Evolutionary conservation across 2,329 filamentous ascomycete genomes (phyloP), one percentile per base, ranked within the genome.

Genomic region (Tympanopsis confertula): DNA sequence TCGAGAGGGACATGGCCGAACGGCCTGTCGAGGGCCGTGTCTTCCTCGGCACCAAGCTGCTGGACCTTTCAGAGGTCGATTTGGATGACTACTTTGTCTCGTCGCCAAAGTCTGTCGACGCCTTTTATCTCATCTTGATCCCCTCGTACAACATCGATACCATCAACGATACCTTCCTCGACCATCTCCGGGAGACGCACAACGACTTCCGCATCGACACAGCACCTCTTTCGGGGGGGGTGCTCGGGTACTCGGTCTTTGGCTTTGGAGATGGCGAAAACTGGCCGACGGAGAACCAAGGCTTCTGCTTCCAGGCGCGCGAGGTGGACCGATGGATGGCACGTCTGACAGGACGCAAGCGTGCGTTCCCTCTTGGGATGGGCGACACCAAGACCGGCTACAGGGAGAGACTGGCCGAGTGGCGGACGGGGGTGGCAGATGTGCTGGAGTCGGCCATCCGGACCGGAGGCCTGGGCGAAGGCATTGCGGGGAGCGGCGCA

Each of bases 131-230:
- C 29, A 69, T 96, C 39, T 62, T 96, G 26, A 59, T 95, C 3
- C 91, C 89, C 0, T 88, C 84, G 44, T 96, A 95, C 65, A 93
- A 96, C 52, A 94, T 95, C 50, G 89, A 95, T 51, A 89, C 85
- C 5, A 83, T 93, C 46, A 76, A 94, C 47, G 83, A 88, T 51
- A 89, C 77, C 13, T 88, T 96, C 55, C 66, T 96, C 18, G 78
- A 86, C 45, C 86, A 94, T 55, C 63, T 98, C 4, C 71, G 83
- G 53, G 89, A 98, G 56, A 96, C 88, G 0, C 89, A 96, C 54
- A 78, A 96, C 61, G 91, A 98, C 57, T 96, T 96, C 66, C 78
- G 89, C 41, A 93, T 98, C 46, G 88, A 96, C 50, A 94, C 87
- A 0, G 81, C 84, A 0, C 82, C 91, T 1, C 61, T 98, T 35